A percentile compares a stretch with the other conserved stretches of the same genome.
phyloP scores from a whole-genome alignment of 2,329 filamentous ascomycete genomes.

The Xylaria sp. region DNA sequence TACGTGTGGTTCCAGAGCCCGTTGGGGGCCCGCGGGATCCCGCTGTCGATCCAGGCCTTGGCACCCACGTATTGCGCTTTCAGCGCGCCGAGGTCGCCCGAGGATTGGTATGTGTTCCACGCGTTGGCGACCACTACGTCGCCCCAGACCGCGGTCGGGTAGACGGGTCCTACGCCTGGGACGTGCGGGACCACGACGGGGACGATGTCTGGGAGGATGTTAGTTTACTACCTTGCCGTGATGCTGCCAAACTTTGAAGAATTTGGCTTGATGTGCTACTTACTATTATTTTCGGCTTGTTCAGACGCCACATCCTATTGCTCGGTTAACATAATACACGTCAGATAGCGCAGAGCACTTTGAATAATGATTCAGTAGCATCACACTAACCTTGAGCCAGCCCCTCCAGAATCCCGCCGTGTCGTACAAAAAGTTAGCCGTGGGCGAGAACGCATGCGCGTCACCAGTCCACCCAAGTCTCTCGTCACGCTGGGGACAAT shows the following conservation, averaged over 20 bases:
- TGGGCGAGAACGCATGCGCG: conserved; percentile 58
- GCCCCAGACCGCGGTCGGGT: conserved; percentile 55
- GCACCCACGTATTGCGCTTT: conserved; percentile 55
- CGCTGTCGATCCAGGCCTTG: conserved; percentile 54
- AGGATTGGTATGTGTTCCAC: conserved; percentile 55
- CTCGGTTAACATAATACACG: no score
- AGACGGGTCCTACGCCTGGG: conserved; percentile 39
- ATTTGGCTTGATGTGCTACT: conserved; percentile 13
- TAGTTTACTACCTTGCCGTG: conserved; percentile 9
- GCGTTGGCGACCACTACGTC: conserved; percentile 57
- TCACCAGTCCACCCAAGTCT: conserved; percentile 63
- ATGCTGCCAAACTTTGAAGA: no score
- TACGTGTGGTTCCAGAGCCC: conserved; percentile 55
- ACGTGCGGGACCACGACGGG: conserved; percentile 49
- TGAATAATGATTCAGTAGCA: no score
- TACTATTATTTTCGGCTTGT: conserved; percentile 44
- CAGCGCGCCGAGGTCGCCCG: conserved; percentile 53
- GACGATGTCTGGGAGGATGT: conserved; percentile 40
- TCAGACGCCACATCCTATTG: conserved; percentile 55
- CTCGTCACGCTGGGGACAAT: conserved; percentile 61
- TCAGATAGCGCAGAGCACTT: no score
- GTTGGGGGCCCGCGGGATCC: conserved; percentile 49
- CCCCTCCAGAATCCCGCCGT: conserved; percentile 60
- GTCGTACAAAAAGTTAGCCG: conserved; percentile 66
- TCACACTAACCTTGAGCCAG: conserved; percentile 58